Conservation (phyloP, 345 rosid species). For the Boechera stricta region DNA sequence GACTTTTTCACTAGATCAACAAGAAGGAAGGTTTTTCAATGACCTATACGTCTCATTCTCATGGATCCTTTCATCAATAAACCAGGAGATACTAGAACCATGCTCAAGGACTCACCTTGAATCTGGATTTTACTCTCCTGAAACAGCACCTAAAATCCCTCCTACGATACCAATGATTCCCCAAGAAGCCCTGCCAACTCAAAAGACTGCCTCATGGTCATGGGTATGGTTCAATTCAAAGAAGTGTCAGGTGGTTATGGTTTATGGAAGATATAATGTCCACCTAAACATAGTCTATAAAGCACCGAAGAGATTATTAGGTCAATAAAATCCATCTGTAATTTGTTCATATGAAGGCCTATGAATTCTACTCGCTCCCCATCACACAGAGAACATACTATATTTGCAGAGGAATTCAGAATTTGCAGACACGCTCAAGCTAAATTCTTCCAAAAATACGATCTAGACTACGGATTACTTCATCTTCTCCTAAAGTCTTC, state of each 20-base stretch:
- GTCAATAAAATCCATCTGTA: neutral
- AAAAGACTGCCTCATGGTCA: slow-evolving; percentile 31
- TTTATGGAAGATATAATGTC: neutral
- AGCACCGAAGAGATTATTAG: neutral
- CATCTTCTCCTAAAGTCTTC: neutral
- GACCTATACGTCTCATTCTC: neutral
- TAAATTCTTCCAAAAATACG: neutral
- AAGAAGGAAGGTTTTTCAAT: slow-evolving; percentile 9
- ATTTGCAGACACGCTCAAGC: neutral
- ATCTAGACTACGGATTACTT: neutral
- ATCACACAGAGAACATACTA: too few species aligned
- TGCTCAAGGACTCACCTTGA: slow-evolving; percentile 24
- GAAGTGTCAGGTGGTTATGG: neutral
- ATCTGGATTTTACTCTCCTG: slow-evolving; percentile 20
- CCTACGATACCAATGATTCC: neutral
- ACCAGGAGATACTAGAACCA: slow-evolving; percentile 23
- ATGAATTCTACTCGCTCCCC: too few species aligned
- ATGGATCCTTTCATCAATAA: neutral
- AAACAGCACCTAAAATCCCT: slow-evolving; percentile 9
- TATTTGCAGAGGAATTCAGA: neutral
- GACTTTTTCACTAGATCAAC: neutral
- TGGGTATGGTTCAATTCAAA: slow-evolving; percentile 23
- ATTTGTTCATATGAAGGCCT: neutral
- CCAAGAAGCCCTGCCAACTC: slow-evolving; percentile 19
- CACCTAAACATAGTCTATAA: neutral